phyloP scores from a whole-genome alignment of 768 basidiomycete species.

The Mycena vulgaris region DNA sequence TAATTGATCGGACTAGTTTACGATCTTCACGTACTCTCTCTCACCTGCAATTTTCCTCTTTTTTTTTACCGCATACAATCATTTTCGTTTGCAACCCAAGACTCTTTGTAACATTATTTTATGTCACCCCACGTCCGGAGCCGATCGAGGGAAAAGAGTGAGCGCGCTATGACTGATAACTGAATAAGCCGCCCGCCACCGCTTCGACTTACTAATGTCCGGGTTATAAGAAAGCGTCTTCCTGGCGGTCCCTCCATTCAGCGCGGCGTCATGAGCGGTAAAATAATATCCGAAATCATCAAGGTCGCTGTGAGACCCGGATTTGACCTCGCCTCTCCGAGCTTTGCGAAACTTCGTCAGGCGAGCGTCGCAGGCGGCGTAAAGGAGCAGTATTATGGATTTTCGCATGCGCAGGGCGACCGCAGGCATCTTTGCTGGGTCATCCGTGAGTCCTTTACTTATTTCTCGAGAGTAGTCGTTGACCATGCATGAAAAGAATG shows the following conservation, averaged over 20 bases:
- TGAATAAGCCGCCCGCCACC: background rate
- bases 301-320: constrained; percentile 16
- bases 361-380: constrained; percentile 15
- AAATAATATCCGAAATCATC: constrained; percentile 34
- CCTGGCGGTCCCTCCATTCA: too few relatives aligned
- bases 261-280: constrained; percentile 25
- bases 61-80: constrained; percentile 3
- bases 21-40: constrained; percentile 14
- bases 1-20: constrained; percentile 30
- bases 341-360: constrained; percentile 19
- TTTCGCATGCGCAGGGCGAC: constrained; percentile 6
- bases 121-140: background rate
- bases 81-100: constrained; percentile 23
- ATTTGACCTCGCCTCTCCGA: constrained; percentile 17
- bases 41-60: constrained; percentile 21
- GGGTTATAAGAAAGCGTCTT: too few relatives aligned
- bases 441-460: constrained; percentile 21
- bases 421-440: constrained; percentile 26
- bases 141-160: background rate
- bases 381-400: constrained; percentile 31
- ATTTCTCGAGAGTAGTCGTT: background rate
- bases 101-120: constrained; percentile 27
- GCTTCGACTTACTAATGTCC: background rate
- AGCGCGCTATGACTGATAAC: background rate
- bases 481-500: constrained; percentile 1